These are phyloP conservation scores for Poa pratensis DNA, from an alignment of 176 grass and related monocot genomes.

Conservation along the genomic window DNA sequence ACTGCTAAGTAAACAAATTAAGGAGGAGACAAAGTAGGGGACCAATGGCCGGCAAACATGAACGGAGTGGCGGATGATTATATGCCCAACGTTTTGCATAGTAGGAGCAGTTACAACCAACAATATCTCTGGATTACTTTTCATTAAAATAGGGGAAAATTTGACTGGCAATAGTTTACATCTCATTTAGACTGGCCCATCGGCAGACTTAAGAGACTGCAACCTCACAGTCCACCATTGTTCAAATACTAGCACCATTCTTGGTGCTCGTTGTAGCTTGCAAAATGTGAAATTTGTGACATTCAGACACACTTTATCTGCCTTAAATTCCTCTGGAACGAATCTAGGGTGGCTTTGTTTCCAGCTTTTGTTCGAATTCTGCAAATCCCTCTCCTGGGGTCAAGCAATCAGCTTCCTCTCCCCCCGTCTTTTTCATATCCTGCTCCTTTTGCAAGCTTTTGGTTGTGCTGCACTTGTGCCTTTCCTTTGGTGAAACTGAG, in stretches of 20 bases:
- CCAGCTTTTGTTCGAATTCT: constrained; percentile 33
- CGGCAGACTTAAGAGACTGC: too few relatives aligned
- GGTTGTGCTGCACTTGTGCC: constrained; percentile 39
- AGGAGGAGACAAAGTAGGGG: background rate
- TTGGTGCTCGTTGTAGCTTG: background rate
- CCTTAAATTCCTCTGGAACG: background rate
- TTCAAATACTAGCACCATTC: background rate
- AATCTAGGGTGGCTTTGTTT: background rate
- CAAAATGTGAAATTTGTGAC: background rate
- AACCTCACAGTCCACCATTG: background rate
- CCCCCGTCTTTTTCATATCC: constrained; percentile 41
- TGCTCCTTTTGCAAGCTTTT: constrained; percentile 39
- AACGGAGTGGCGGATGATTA: constrained; percentile 3
- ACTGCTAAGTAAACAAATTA: background rate
- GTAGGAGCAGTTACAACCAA: background rate
- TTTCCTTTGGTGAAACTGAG: constrained; percentile 61
- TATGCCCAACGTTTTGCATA: constrained; percentile 7
- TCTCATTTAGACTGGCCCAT: background rate
- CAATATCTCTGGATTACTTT: background rate
- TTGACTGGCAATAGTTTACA: background rate
- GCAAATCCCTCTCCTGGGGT: background rate
- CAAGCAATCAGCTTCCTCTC: constrained; percentile 25
- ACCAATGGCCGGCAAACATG: constrained; percentile 23
- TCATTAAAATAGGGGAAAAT: background rate
- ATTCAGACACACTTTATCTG: background rate